Conservation (phyloP, 441 rosid genomes). For the Gossypium davidsonii region DNA sequence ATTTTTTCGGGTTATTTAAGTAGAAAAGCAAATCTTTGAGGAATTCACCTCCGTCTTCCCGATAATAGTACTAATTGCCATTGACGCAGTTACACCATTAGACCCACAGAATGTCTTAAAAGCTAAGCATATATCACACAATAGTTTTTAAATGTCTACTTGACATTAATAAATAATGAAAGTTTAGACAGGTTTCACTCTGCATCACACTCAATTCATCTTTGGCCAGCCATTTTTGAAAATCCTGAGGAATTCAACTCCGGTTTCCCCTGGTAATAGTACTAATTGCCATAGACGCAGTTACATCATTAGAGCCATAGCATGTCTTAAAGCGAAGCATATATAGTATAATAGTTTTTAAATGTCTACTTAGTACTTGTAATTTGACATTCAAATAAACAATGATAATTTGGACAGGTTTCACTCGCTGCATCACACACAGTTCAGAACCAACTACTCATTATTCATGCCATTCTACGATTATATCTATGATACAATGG, state of each 20-base stretch:
- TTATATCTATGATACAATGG: slow-evolving; percentile 39
- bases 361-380: neutral
- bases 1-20: too few relatives aligned
- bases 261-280: neutral
- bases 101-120: too few relatives aligned
- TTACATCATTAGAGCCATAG: too few relatives aligned
- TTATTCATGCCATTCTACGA: slow-evolving; percentile 60
- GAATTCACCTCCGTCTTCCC: too few relatives aligned
- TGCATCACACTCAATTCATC: slow-evolving; percentile 53
- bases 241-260: neutral
- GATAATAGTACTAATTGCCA: too few relatives aligned
- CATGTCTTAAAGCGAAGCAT: neutral
- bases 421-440: slow-evolving; percentile 62
- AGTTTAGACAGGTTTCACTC: slow-evolving; percentile 37
- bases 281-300: neutral
- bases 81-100: too few relatives aligned
- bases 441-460: slow-evolving; percentile 46
- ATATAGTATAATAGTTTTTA: neutral
- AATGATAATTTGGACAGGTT: slow-evolving; percentile 25
- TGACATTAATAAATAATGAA: neutral
- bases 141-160: neutral
- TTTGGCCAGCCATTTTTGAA: neutral
- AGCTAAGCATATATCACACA: too few relatives aligned
- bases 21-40: too few relatives aligned
- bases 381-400: neutral